phyloP scores from a whole-genome alignment of 768 basidiomycete genomes.

The Cystobasidium onofrii region DNA sequence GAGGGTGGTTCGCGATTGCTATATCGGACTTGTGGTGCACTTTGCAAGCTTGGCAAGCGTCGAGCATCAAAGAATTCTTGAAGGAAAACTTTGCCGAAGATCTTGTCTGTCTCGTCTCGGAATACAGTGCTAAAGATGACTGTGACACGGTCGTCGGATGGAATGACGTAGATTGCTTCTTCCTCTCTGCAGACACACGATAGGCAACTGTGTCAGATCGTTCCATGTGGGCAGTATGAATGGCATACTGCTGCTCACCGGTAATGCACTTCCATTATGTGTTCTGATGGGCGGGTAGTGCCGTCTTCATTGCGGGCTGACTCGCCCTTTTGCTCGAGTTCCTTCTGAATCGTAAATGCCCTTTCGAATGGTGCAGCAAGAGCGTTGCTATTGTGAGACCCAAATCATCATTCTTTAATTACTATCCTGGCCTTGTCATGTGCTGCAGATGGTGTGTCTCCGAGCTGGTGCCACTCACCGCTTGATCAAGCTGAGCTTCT shows the following conservation, averaged over 20 bases:
- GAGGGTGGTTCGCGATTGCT: slow-evolving; percentile 89
- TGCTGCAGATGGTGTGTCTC: too few species aligned
- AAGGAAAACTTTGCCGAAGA: slow-evolving; percentile 95
- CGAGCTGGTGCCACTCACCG: not conserved
- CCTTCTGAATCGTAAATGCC: slow-evolving; percentile 73
- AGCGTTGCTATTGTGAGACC: slow-evolving; percentile 81
- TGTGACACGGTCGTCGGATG: slow-evolving; percentile 88
- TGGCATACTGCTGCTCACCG: not conserved
- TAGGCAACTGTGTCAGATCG: not conserved
- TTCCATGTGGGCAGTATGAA: too few species aligned
- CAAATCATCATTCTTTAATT: too few species aligned
- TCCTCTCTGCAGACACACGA: slow-evolving; percentile 48
- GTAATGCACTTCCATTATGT: slow-evolving; percentile 86
- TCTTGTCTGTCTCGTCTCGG: slow-evolving; percentile 91
- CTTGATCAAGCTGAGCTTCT: slow-evolving; percentile 25
- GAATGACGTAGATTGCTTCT: slow-evolving; percentile 92
- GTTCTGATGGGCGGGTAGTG: slow-evolving; percentile 60
- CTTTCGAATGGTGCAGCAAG: slow-evolving; percentile 88
- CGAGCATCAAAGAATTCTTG: slow-evolving; percentile 99
- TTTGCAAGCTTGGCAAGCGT: slow-evolving; percentile 81
- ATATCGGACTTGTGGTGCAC: slow-evolving; percentile 93
- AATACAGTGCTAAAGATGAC: slow-evolving; percentile 96
- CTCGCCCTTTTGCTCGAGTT: slow-evolving; percentile 55
- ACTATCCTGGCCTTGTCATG: too few species aligned
- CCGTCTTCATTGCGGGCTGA: slow-evolving; percentile 45